Evolutionary conservation across 768 basidiomycete genomes (phyloP), one percentile per base, ranked within the genome.

Genomic region (Candolleomyces aberdarensis): DNA sequence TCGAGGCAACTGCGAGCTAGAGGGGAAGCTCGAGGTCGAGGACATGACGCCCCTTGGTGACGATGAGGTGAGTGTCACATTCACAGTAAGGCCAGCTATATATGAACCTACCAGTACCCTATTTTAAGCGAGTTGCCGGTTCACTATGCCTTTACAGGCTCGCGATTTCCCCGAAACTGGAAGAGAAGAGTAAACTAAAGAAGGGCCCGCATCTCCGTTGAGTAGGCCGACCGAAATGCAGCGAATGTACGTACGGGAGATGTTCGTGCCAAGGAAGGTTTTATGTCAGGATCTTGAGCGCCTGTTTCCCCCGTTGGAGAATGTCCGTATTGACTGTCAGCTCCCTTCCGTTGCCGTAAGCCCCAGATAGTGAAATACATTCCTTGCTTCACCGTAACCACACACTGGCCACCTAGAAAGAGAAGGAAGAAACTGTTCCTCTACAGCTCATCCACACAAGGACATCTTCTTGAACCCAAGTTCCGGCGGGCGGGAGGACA

Each of bases 111-210:
- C 6, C 32, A 36, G 36, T 36, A 36, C 32, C 32, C 29, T 31
- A 54, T 54, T 26, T 31, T 54, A 54, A 54, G 20, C 52, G 52
- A 54, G 17, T 32, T 54, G 32, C 52, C 52, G 52, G 52, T 31
- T 13, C 10, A 39, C 44, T 31, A 54, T 31, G n/a, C 52, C 52
- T 54, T 54, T 54, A 26, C 49, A 51, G 49, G 19, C 49, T 15
- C 9, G 14, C 26, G 14, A 26, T 14, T 26, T 20, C 19, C 49
- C 49, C 29, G 49, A 36, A 15, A 51, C 19, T 19, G 14, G 49
- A 20, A n/a, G 49, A 26, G 49, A 51, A 29, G 26, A 14, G 19
- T 29, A 51, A 20, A n/a, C 22, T 10, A 17, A 49, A 15, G 17
- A 14, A 49, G 48, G 48, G 49, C 13, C 46, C 20, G 29, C 19